Percentiles rank a stretch among this genome's conserved stretches.
These are phyloP conservation scores for Lophiostoma macrostomum DNA, from an alignment of 495 filamentous ascomycete species.

Conservation along the genomic window DNA sequence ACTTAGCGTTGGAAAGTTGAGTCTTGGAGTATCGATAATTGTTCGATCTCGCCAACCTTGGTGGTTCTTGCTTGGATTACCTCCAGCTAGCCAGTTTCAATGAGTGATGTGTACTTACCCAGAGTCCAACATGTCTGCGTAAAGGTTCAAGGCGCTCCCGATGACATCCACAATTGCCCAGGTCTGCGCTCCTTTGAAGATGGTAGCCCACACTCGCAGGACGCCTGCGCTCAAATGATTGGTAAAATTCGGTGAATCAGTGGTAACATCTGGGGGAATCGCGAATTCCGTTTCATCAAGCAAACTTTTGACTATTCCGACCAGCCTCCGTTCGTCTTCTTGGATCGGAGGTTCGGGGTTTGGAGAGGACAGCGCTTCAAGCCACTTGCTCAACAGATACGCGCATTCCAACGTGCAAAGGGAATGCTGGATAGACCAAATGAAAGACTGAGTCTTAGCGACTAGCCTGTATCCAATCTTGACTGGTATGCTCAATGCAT, in stretches of 20 bases:
- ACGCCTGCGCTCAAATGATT: conserved; percentile 61
- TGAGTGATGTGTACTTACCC: conserved; percentile 5
- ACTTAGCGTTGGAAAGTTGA: conserved; percentile 34
- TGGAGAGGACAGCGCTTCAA: conserved; percentile 44
- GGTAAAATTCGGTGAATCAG: conserved; percentile 48
- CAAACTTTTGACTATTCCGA: conserved; percentile 68
- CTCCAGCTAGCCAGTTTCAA: no score
- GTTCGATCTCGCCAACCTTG: not conserved
- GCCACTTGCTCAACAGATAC: conserved; percentile 59
- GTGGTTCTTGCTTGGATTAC: no score
- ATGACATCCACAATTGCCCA: conserved; percentile 66
- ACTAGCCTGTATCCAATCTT: conserved; percentile 68
- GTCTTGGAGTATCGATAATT: not conserved
- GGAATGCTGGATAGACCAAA: conserved; percentile 72
- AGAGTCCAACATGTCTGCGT: conserved; percentile 61
- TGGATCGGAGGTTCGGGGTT: conserved; percentile 43
- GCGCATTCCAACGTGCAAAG: conserved; percentile 69
- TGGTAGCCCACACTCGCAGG: conserved; percentile 63
- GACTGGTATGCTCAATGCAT: conserved; percentile 64
- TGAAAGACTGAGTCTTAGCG: conserved; percentile 62
- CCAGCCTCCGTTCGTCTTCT: conserved; percentile 61
- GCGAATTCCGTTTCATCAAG: conserved; percentile 68
- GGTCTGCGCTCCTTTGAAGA: conserved; percentile 65
- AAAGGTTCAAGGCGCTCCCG: conserved; percentile 58
- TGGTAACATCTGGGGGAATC: conserved; percentile 55